Evolutionary conservation across 768 basidiomycete species (phyloP), one percentile per base, ranked within the genome.

Genomic region (Lentinula raphanica): DNA sequence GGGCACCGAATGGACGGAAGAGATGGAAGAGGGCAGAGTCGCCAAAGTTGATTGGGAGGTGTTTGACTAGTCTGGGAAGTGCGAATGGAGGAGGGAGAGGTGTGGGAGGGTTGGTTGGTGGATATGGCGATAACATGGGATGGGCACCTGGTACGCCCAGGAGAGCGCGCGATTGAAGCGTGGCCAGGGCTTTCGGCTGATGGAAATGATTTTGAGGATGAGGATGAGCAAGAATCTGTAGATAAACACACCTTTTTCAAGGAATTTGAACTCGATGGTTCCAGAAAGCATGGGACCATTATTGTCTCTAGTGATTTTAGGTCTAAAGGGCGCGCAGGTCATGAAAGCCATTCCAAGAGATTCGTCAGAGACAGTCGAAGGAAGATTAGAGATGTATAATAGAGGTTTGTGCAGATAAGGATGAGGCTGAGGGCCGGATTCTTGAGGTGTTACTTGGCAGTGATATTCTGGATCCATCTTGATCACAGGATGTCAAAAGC

Each of bases 131-230:
- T 44, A 94, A 78, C 21, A 85, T 78, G 48, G 93, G 76, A 54
- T 75, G 72, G 1, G 85, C 83, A 2, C 83, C 75, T 1, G 87
- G 85, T 35, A 50, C 49, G 17, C 36, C 51, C 13, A 85, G 87
- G 40, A 93, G 78, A 42, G 82, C 82, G 63, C 88, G 87, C 62
- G 84, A 82, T 70, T 93, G 88, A 48, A 94, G 77, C 9, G 87
- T 93, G 13, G 92, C 87, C 25, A 94, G 78, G 13, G 93, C 93
- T 71, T 92, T 94, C 92, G 61, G 93, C 93, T 94, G 72, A 29
- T 38, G 39, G 62, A 23, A 63, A 13, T 28, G 13, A 35, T 31
- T 54, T 28, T n/a, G n/a, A 53, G 31, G 2, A 36, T 27, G 57
- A 60, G 55, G 58, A 31, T 42, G 62, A 49, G 15, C 40, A 51